These are phyloP conservation scores for Diatrype stigma DNA, from an alignment of 2,329 filamentous ascomycete genomes.

Conservation along the genomic window DNA sequence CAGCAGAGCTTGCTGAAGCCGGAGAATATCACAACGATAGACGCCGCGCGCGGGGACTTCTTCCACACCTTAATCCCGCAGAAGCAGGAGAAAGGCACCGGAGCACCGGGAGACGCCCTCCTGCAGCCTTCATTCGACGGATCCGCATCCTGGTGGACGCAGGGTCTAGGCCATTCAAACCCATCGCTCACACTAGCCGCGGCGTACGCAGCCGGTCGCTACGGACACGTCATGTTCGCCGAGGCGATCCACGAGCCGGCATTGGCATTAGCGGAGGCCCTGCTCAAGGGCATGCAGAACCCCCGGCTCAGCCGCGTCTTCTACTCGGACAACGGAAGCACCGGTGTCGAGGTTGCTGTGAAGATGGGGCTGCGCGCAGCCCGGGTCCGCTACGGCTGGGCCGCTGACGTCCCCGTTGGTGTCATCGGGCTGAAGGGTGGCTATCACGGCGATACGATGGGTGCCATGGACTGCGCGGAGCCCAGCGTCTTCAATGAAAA, in stretches of 20 bases:
- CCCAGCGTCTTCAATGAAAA: slow-evolving; percentile 75
- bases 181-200: slow-evolving; percentile 67
- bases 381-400: slow-evolving; percentile 62
- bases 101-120: slow-evolving; percentile 22
- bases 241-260: slow-evolving; percentile 76
- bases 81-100: neutral
- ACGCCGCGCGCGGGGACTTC: slow-evolving; percentile 74
- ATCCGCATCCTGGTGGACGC: slow-evolving; percentile 89
- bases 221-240: slow-evolving; percentile 87
- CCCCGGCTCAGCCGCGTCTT: slow-evolving; percentile 68
- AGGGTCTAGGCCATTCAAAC: slow-evolving; percentile 78
- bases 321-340: slow-evolving; percentile 81
- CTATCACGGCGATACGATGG: slow-evolving; percentile 86
- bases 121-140: slow-evolving; percentile 72
- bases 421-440: slow-evolving; percentile 74
- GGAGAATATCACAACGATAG: slow-evolving; percentile 67
- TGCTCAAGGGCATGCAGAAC: slow-evolving; percentile 59
- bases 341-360: slow-evolving; percentile 76
- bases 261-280: slow-evolving; percentile 59
- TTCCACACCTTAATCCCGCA: slow-evolving; percentile 56
- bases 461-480: slow-evolving; percentile 81
- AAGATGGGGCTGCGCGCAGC: slow-evolving; percentile 79
- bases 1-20: slow-evolving; percentile 65
- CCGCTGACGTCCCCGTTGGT: slow-evolving; percentile 52
- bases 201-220: slow-evolving; percentile 76